Percentiles rank a stretch among this genome's conserved stretches.
phyloP scores from a whole-genome alignment of 495 filamentous ascomycete species.

The Neurospora discreta region DNA sequence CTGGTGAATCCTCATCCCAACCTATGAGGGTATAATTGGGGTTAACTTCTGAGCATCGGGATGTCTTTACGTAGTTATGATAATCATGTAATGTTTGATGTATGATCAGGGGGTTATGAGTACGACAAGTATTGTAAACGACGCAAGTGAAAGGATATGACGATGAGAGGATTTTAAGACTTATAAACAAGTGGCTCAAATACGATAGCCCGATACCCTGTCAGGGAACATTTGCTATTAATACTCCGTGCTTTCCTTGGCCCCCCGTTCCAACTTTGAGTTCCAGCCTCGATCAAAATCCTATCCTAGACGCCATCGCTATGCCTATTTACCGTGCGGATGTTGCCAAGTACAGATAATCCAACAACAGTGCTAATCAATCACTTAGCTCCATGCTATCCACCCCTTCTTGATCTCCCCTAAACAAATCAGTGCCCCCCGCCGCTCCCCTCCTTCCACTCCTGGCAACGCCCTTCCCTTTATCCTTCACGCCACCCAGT shows the following conservation, averaged over 20 bases:
- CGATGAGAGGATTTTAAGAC: not conserved
- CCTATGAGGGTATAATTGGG: not conserved
- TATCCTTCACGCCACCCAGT: conserved; percentile 6
- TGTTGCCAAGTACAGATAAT: not conserved
- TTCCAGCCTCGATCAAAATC: not conserved
- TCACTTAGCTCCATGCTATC: conserved; percentile 17
- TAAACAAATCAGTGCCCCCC: not conserved
- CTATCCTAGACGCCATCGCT: not conserved
- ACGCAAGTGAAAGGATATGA: not conserved
- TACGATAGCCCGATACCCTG: not conserved
- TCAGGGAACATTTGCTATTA: not conserved
- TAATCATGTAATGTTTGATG: not conserved
- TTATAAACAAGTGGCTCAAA: not conserved
- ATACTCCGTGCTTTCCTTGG: not conserved
- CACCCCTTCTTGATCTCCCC: not conserved
- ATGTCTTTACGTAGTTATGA: not conserved
- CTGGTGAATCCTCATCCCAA: conserved; percentile 21
- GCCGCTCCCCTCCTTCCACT: not conserved
- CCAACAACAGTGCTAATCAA: not conserved
- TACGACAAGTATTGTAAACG: not conserved
- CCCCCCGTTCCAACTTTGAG: not conserved
- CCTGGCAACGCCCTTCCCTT: conserved; percentile 16
- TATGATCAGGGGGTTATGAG: not conserved
- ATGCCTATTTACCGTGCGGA: not conserved
- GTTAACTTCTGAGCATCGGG: too few relatives aligned